Conservation (phyloP, 1,284 basidiomycete genomes). For the Apiotrichum siamense region DNA sequence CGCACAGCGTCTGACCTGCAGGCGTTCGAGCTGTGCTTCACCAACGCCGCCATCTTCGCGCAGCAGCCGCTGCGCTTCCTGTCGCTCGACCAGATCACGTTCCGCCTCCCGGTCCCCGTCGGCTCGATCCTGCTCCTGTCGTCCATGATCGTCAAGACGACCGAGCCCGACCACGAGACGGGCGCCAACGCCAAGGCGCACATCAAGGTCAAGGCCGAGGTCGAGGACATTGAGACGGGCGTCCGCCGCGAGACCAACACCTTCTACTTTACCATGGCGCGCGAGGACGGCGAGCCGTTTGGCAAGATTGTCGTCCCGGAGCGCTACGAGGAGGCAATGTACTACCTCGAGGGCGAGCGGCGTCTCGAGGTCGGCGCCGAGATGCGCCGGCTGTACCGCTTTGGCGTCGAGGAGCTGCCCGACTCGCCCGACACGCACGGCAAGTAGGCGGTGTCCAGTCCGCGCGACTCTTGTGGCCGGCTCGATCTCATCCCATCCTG, state of each 20-base stretch:
- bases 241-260: slow-evolving; percentile 46
- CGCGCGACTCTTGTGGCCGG: no score
- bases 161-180: slow-evolving; percentile 23
- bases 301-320: slow-evolving; percentile 58
- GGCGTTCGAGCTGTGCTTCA: slow-evolving; percentile 59
- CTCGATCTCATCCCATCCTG: no score
- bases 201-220: slow-evolving; percentile 66
- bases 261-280: slow-evolving; percentile 50
- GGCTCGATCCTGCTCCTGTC: slow-evolving; percentile 69
- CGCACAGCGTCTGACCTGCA: not conserved
- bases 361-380: slow-evolving; percentile 47
- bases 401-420: not conserved
- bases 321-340: slow-evolving; percentile 62
- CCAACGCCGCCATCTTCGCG: slow-evolving; percentile 65
- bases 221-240: slow-evolving; percentile 67
- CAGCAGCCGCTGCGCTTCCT: slow-evolving; percentile 63
- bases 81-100: slow-evolving; percentile 70
- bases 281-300: slow-evolving; percentile 44
- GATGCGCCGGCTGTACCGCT: slow-evolving; percentile 43
- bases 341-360: slow-evolving; percentile 69
- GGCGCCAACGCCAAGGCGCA: slow-evolving; percentile 52
- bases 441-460: not conserved
- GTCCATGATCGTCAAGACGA: slow-evolving; percentile 55
- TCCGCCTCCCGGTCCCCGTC: slow-evolving; percentile 72
- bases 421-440: not conserved